These are phyloP conservation scores for Skeletonema costatum DNA, from an alignment of 108 stramenopile species.

Conservation along the genomic window DNA sequence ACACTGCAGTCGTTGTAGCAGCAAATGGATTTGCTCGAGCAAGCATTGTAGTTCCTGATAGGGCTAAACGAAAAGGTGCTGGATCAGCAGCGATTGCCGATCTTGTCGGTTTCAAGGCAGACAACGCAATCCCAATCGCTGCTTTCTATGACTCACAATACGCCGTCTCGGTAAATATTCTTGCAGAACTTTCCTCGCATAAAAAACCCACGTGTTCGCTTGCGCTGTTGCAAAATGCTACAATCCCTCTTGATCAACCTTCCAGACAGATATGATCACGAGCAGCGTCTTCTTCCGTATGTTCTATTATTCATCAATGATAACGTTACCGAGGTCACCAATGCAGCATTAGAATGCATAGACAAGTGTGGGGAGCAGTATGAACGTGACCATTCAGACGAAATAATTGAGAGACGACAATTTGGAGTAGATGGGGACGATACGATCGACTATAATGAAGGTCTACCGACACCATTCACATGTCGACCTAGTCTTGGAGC, in stretches of 20 bases:
- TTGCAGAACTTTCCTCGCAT: constrained; percentile 48
- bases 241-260: constrained; percentile 62
- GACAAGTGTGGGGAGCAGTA: constrained; percentile 68
- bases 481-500: constrained; percentile 71
- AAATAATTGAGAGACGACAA: constrained; percentile 70
- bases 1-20: constrained; percentile 52
- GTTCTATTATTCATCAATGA: constrained; percentile 70
- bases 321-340: constrained; percentile 9
- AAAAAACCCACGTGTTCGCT: constrained; percentile 55
- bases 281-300: constrained; percentile 81
- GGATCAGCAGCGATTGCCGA: constrained; percentile 78
- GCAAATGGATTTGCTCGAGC: constrained; percentile 50
- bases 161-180: constrained; percentile 50
- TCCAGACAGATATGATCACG: constrained; percentile 78
- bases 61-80: constrained; percentile 68
- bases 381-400: constrained; percentile 70
- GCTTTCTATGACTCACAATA: constrained; percentile 66
- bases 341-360: constrained; percentile 41
- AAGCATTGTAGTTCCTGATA: constrained; percentile 49
- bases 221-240: constrained; percentile 54
- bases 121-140: constrained; percentile 76
- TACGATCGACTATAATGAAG: constrained; percentile 49
- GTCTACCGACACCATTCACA: constrained; percentile 65
- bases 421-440: constrained; percentile 78
- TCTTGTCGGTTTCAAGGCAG: constrained; percentile 76